Conservation (phyloP, 83 land plant species). For the Isoetes engelmannii region DNA sequence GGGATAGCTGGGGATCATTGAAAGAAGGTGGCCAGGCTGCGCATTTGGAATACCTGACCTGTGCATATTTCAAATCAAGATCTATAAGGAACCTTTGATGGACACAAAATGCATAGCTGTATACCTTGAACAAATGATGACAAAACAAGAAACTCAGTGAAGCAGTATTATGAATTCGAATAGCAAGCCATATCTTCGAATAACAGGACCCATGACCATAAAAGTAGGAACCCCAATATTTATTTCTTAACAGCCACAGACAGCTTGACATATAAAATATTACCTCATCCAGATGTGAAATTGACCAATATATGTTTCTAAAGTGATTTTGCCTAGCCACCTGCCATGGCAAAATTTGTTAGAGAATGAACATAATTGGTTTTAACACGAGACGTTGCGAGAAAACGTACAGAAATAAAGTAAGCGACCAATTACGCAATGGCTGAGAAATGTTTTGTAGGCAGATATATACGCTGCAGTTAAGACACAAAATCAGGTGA, state of each 20-base stretch:
- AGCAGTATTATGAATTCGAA: not conserved
- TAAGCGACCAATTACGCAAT: conserved; percentile 59
- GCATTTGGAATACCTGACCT: conserved; percentile 68
- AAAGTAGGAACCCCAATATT: not conserved
- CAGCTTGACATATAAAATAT: not conserved
- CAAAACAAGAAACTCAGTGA: not conserved
- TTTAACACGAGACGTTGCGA: conserved; percentile 1
- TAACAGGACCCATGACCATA: not conserved
- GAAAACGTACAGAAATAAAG: conserved; percentile 84
- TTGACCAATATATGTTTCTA: conserved; percentile 93
- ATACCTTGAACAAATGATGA: not conserved
- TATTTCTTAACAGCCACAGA: not conserved
- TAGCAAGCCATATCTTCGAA: not conserved
- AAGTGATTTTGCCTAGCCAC: conserved; percentile 94
- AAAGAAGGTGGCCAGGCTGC: conserved; percentile 60
- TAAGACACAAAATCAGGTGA: conserved; percentile 6
- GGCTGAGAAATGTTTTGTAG: conserved; percentile 70
- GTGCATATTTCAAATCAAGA: conserved; percentile 7
- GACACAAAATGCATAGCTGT: not conserved
- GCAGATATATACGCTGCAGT: conserved; percentile 40
- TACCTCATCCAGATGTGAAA: conserved; percentile 97
- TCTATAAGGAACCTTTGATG: not conserved
- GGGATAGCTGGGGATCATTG: conserved; percentile 55
- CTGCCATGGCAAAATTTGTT: conserved; percentile 27
- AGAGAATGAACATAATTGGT: not conserved